Evolutionary conservation across 1,284 basidiomycete genomes (phyloP), one percentile per base, ranked within the genome.

Genomic region (Trichosporon sp.): DNA sequence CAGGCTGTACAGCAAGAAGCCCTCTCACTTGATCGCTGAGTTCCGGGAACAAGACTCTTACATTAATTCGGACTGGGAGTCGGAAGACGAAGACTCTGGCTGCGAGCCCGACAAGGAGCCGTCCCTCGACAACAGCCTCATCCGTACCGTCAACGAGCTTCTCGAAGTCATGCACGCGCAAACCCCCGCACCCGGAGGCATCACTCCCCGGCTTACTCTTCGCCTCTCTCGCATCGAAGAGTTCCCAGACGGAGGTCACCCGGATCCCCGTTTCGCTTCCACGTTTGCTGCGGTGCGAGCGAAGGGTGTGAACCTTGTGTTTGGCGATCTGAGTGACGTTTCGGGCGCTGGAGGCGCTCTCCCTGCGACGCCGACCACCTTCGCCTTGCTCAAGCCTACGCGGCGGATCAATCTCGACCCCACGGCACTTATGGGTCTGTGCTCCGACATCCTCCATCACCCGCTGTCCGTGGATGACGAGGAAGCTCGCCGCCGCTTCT

Each of bases 401-500:
- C 74, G 79, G 2, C 84, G 85, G 63, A 85, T 94, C 80, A 93
- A 93, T 76, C 86, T 94, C 54, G 93, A 94, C 80, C 86, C 94
- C 8, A 93, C 92, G 0, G 86, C 91, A 0, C 87, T 94, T 66
- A 91, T 94, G 73, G 92, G 92, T 0, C 87, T 95, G 32, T 88
- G 92, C 40, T 92, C 91, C 4, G 92, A 94, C 76, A 88, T 93
- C 54, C 89, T 92, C 0, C 92, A 94, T 79, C 86, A 91, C 0
- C 85, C 88, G 0, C 84, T 93, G 0, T 92, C 92, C 0, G 61
- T 70, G 0, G 86, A 86, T 0, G 76, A 86, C 0, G 87, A 87
- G 2, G 80, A 75, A 59, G 91, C 91, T 0, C 85, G 88, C 14
- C 77, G 79, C 21, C 87, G 91, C 8, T 94, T 91, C 77, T 85